Conservation (phyloP, 495 filamentous ascomycete species). For the Melanomma pulvis-pyrius region DNA sequence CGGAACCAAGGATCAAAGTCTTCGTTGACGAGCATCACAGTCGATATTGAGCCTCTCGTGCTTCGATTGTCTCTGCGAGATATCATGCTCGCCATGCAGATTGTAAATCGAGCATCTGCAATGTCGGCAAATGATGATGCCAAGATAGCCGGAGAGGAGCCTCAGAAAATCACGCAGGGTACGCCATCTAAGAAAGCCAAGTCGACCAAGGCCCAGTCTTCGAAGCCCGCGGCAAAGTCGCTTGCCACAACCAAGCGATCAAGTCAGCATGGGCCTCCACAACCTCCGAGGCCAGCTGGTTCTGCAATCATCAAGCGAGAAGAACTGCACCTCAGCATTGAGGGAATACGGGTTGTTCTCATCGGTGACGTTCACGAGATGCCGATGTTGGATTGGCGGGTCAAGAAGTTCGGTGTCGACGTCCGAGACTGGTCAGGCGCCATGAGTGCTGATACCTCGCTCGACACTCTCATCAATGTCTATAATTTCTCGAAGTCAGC, state of each 20-base stretch:
- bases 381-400: slow-evolving; percentile 89
- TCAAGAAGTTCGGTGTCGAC: slow-evolving; percentile 82
- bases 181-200: slow-evolving; percentile 43
- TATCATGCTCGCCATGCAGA: slow-evolving; percentile 90
- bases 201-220: slow-evolving; percentile 56
- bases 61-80: slow-evolving; percentile 89
- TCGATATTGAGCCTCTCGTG: slow-evolving; percentile 91
- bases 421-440: slow-evolving; percentile 89
- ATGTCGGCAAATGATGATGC: slow-evolving; percentile 61
- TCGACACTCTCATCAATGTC: slow-evolving; percentile 92
- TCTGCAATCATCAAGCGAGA: slow-evolving; percentile 73
- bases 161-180: slow-evolving; percentile 69
- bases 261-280: slow-evolving; percentile 31
- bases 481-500: slow-evolving; percentile 99
- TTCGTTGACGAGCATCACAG: slow-evolving; percentile 73
- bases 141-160: slow-evolving; percentile 56
- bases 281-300: slow-evolving; percentile 37
- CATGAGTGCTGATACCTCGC: slow-evolving; percentile 80
- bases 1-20: slow-evolving; percentile 66
- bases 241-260: slow-evolving; percentile 44
- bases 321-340: slow-evolving; percentile 78
- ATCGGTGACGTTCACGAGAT: slow-evolving; percentile 96
- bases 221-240: slow-evolving; percentile 53
- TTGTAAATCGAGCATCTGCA: slow-evolving; percentile 88
- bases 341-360: slow-evolving; percentile 88